Conservation (phyloP, 1,139 yeast species). For the Blastobotrys malaysiensis region DNA sequence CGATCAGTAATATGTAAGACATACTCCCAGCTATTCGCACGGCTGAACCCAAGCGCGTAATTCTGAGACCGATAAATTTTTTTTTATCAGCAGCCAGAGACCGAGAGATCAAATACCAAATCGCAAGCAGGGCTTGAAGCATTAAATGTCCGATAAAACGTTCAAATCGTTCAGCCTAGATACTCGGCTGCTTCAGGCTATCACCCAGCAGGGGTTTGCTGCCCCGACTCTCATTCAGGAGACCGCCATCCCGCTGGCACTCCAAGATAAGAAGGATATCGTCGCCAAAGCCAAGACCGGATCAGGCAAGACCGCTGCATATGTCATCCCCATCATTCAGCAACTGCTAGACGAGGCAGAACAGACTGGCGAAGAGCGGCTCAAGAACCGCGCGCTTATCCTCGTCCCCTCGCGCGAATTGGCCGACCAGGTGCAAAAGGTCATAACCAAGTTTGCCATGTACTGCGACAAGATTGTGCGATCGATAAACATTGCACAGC, state of each 20-base stretch:
- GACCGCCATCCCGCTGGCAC: slow-evolving; percentile 84
- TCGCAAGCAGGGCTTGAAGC: no score
- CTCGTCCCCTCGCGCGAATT: slow-evolving; percentile 84
- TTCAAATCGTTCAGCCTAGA: slow-evolving; percentile 46
- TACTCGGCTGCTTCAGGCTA: slow-evolving; percentile 76
- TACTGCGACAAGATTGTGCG: slow-evolving; percentile 67
- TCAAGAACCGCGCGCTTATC: slow-evolving; percentile 43
- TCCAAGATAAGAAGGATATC: slow-evolving; percentile 80
- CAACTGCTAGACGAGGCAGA: slow-evolving; percentile 43
- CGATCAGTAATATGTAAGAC: not conserved
- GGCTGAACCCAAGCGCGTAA: not conserved
- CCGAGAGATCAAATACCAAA: not conserved
- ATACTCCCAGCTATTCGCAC: not conserved
- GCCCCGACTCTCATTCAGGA: slow-evolving; percentile 89
- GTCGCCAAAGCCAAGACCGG: slow-evolving; percentile 89
- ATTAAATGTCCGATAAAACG: slow-evolving; percentile 5
- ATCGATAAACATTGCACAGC: slow-evolving; percentile 68
- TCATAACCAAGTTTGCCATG: slow-evolving; percentile 59
- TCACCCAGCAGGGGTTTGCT: slow-evolving; percentile 63
- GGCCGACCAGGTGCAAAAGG: slow-evolving; percentile 73
- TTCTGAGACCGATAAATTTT: not conserved
- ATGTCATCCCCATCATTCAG: slow-evolving; percentile 72
- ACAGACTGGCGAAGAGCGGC: slow-evolving; percentile 17
- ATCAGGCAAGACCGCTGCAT: slow-evolving; percentile 87
- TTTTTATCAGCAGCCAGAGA: not conserved